A percentile compares a stretch with the other conserved stretches of the same genome.
Evolutionary conservation across 305 asterid genomes (phyloP).

Genomic region (Caryopteris hybrid): DNA sequence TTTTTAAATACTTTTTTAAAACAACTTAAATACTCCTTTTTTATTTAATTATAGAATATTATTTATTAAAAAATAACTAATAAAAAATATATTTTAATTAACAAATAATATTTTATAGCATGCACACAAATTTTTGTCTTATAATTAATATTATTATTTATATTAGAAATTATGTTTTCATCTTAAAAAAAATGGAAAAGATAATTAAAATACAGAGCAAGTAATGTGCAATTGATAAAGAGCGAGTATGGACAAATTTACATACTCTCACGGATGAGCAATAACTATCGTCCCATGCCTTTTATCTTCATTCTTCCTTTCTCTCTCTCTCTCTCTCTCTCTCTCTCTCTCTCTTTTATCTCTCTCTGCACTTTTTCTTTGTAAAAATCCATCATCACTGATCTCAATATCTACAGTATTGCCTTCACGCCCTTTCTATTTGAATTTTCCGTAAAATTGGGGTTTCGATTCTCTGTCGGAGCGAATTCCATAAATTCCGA

Average conservation of each 20-base stretch:
- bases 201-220: neutral
- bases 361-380: no score
- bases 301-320: neutral
- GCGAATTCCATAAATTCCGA: conserved; percentile 12
- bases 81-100: no score
- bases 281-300: neutral
- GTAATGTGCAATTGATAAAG: neutral
- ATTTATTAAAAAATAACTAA: no score
- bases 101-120: no score
- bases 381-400: no score
- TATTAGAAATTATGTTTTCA: no score
- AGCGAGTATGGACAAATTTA: conserved; percentile 4
- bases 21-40: no score
- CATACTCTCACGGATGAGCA: conserved; percentile 3
- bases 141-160: no score
- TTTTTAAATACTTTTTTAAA: no score
- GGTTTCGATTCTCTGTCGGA: neutral
- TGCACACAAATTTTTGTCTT: no score
- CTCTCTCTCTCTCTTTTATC: conserved; percentile 11
- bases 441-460: neutral
- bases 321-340: neutral
- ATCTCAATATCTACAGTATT: neutral
- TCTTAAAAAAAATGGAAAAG: neutral
- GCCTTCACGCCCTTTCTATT: neutral
- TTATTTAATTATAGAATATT: no score